phyloP scores from a whole-genome alignment of 2,329 filamentous ascomycete species.

The Paracorniculantispora psalliotae region DNA sequence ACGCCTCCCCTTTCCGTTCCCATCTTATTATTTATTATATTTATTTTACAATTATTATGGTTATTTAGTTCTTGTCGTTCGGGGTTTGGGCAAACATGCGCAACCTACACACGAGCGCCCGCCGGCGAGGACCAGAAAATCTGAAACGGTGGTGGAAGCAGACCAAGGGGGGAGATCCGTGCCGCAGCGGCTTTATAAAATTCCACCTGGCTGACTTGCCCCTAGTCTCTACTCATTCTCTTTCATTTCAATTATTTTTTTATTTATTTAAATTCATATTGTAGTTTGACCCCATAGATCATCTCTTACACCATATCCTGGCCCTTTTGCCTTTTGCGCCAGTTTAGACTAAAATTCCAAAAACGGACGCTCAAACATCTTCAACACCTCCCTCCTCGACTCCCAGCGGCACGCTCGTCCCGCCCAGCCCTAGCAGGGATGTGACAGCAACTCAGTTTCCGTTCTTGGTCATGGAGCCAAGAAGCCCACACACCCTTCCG shows the following conservation, averaged over 20 bases:
- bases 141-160: slow-evolving; percentile 6
- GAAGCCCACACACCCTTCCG: too few relatives aligned
- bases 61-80: not conserved
- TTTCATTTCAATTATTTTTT: not conserved
- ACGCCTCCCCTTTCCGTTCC: not conserved
- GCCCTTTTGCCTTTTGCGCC: not conserved
- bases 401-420: slow-evolving; percentile 5
- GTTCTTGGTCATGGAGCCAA: not conserved
- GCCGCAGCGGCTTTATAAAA: slow-evolving; percentile 1
- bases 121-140: slow-evolving; percentile 6
- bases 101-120: not conserved
- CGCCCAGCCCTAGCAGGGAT: slow-evolving; percentile 6
- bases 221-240: not conserved
- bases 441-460: slow-evolving; percentile 3
- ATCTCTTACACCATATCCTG: not conserved
- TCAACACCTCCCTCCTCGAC: not conserved
- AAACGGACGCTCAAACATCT: slow-evolving; percentile 1
- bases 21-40: not conserved
- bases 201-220: not conserved
- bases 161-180: slow-evolving; percentile 6
- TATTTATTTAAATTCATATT: too few relatives aligned
- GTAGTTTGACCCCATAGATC: not conserved
- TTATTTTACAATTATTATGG: not conserved
- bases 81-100: not conserved
- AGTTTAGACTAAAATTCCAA: not conserved